These are phyloP conservation scores for Rhytidhysteron rufulum DNA, from an alignment of 2,329 filamentous ascomycete genomes.

Conservation along the genomic window DNA sequence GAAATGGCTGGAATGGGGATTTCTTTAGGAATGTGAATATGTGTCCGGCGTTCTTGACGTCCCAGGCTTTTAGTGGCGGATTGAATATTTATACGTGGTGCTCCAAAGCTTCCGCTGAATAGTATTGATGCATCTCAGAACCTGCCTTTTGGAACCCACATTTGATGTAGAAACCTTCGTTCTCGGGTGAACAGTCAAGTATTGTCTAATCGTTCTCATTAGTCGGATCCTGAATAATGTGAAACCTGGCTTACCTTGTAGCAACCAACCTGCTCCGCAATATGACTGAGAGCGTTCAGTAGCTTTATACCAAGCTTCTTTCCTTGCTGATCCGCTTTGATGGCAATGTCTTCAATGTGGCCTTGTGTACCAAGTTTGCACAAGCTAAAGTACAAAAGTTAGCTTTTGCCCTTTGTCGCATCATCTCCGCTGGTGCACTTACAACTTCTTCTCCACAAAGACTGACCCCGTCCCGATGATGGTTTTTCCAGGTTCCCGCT, in stretches of 20 bases:
- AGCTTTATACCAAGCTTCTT: not conserved
- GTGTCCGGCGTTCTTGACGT: too few relatives aligned
- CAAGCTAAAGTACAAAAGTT: not conserved
- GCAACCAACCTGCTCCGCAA: not conserved
- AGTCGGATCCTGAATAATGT: too few relatives aligned
- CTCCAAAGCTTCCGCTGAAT: conserved; percentile 5
- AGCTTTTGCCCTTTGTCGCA: too few relatives aligned
- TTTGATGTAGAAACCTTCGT: conserved; percentile 8
- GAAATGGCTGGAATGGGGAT: too few relatives aligned
- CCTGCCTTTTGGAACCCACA: conserved; percentile 8
- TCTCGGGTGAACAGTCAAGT: conserved; percentile 6
- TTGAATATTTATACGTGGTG: conserved; percentile 4
- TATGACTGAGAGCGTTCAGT: not conserved
- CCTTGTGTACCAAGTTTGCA: not conserved
- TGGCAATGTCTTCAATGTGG: not conserved
- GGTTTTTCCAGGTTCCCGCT: not conserved
- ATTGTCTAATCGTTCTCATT: conserved; percentile 6
- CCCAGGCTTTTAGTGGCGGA: too few relatives aligned
- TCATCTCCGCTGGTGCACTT: conserved; percentile 1
- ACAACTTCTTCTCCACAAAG: conserved; percentile 1
- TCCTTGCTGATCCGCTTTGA: not conserved
- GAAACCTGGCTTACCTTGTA: not conserved
- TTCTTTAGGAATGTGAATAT: too few relatives aligned
- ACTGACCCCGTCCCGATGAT: not conserved
- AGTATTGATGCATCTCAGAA: conserved; percentile 8